A percentile compares a stretch with the other conserved stretches of the same genome.
phyloP scores from a whole-genome alignment of 495 filamentous ascomycete species.

The Hyphodiscus hymeniophilus region DNA sequence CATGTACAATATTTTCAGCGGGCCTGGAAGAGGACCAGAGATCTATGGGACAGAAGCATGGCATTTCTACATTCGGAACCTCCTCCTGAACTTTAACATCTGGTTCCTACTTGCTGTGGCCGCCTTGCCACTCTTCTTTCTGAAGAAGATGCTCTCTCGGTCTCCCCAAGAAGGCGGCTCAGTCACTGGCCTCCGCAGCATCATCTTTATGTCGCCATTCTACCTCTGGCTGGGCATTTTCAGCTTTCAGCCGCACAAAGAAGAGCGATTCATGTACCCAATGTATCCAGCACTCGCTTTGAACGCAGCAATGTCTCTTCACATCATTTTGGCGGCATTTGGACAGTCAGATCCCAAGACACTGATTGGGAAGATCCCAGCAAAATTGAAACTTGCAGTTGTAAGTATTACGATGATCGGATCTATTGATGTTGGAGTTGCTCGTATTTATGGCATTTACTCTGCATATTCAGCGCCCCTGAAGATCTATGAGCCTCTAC shows the following conservation, averaged over 20 bases:
- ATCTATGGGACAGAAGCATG: constrained; percentile 97
- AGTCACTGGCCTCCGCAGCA: constrained; percentile 52
- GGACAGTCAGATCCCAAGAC: constrained; percentile 58
- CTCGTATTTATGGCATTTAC: constrained; percentile 72
- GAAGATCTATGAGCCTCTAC: constrained; percentile 54
- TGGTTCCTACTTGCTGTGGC: constrained; percentile 83
- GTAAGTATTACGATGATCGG: constrained; percentile 45
- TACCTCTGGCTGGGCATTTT: constrained; percentile 95
- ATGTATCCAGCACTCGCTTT: constrained; percentile 89
- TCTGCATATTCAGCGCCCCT: constrained; percentile 83
- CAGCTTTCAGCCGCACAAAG: constrained; percentile 88
- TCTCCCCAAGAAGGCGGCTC: constrained; percentile 27
- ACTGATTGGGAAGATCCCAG: constrained; percentile 59
- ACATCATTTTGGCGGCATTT: constrained; percentile 65
- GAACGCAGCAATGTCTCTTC: constrained; percentile 79
- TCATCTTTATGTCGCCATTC: constrained; percentile 73
- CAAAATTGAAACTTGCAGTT: constrained; percentile 54
- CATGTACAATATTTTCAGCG: constrained; percentile 87
- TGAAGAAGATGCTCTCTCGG: constrained; percentile 38
- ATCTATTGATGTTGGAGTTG: constrained; percentile 54
- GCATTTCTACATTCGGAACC: constrained; percentile 92
- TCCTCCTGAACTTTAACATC: constrained; percentile 89
- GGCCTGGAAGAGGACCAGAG: constrained; percentile 67
- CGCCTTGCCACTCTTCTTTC: constrained; percentile 51
- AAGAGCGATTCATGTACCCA: constrained; percentile 98